A percentile compares a stretch with the other conserved stretches of the same genome.
These are phyloP conservation scores for Lactuca sativa DNA, from an alignment of 129 eudicot genomes.

Conservation along the genomic window DNA sequence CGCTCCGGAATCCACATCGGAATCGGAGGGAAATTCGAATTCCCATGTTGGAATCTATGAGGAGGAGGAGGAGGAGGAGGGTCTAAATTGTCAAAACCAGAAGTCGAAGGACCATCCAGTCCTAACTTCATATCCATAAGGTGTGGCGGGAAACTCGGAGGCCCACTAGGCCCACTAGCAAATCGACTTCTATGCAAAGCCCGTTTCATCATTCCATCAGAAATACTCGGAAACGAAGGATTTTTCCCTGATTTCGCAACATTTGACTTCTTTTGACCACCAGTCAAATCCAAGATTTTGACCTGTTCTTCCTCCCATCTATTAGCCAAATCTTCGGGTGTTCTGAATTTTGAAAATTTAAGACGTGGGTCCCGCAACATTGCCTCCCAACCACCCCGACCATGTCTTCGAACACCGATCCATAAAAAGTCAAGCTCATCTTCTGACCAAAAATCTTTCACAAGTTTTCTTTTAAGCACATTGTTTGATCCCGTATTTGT, in stretches of 20 bases:
- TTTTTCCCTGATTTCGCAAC: constrained; percentile 45
- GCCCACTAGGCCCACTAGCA: constrained; percentile 51
- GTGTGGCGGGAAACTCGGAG: constrained; percentile 57
- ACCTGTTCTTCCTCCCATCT: constrained; percentile 92
- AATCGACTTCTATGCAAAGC: constrained; percentile 59
- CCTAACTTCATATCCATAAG: constrained; percentile 84
- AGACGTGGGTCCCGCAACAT: constrained; percentile 76
- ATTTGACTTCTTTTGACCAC: constrained; percentile 32
- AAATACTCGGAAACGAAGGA: constrained; percentile 46
- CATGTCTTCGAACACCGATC: constrained; percentile 95
- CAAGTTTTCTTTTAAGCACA: constrained; percentile 44
- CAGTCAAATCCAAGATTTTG: constrained; percentile 53
- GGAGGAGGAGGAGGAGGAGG: neutral
- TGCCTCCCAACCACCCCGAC: constrained; percentile 82
- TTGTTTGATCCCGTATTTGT: constrained; percentile 62
- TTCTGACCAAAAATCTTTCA: constrained; percentile 77
- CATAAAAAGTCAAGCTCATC: constrained; percentile 94
- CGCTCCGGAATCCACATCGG: constrained; percentile 46
- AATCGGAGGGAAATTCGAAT: constrained; percentile 32
- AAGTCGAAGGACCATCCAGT: constrained; percentile 47
- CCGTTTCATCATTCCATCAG: constrained; percentile 80
- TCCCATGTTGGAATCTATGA: constrained; percentile 32
- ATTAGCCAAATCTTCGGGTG: constrained; percentile 58
- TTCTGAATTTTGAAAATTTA: constrained; percentile 67
- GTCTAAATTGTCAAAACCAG: constrained; percentile 39